Evolutionary conservation across 768 basidiomycete species (phyloP).

Genomic region (Lactarius vividus): DNA sequence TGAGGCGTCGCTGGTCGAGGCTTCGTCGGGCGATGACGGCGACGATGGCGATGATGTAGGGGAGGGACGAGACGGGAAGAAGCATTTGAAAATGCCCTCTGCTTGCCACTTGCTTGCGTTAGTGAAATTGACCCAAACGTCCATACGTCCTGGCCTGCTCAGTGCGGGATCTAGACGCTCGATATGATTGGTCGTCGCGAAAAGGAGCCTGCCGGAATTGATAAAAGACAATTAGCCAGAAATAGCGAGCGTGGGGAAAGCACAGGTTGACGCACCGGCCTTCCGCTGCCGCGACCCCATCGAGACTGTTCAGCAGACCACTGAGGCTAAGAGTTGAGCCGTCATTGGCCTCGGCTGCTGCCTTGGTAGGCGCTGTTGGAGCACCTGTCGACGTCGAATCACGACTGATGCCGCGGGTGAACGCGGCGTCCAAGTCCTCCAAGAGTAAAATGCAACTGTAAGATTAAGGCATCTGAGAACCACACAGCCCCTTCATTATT

Average conservation of each 20-base stretch:
- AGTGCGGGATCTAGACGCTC: conserved; percentile 89
- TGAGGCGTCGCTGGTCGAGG: conserved; percentile 43
- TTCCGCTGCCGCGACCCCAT: conserved; percentile 82
- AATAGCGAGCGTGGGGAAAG: conserved; percentile 9
- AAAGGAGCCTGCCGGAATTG: conserved; percentile 57
- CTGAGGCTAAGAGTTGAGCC: conserved; percentile 84
- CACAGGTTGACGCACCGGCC: conserved; percentile 59
- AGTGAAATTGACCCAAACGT: conserved; percentile 89
- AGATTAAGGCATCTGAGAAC: conserved; percentile 25
- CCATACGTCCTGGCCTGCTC: conserved; percentile 86
- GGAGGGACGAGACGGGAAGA: conserved; percentile 73
- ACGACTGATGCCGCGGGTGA: conserved; percentile 83
- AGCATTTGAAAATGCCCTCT: conserved; percentile 90
- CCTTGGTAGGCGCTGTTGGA: conserved; percentile 45
- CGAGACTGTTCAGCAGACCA: conserved; percentile 81
- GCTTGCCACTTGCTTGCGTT: conserved; percentile 92
- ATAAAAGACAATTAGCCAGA: conserved; percentile 11
- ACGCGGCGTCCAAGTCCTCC: conserved; percentile 91
- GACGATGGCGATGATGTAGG: background rate
- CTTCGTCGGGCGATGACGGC: conserved; percentile 15
- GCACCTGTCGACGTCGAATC: conserved; percentile 75
- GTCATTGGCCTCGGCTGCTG: conserved; percentile 49
- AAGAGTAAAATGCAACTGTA: conserved; percentile 85
- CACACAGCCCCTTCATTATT: conserved; percentile 18
- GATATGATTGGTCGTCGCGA: conserved; percentile 93